Conservation (phyloP, 768 basidiomycete genomes). For the Hygrophorus russula region DNA sequence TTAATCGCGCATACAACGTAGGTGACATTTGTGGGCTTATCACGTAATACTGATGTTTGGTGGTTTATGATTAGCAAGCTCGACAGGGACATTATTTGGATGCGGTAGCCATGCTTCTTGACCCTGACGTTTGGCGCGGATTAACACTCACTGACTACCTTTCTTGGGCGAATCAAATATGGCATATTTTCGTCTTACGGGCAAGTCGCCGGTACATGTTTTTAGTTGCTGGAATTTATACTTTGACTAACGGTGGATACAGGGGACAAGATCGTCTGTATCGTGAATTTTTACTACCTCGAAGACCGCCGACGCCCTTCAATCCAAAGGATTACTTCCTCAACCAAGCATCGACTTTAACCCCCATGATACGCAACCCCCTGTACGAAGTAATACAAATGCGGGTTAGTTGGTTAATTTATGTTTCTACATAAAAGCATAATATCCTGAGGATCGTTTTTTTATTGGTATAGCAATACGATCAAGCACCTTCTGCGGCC, state of each 20-base stretch:
- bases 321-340: conserved; percentile 48
- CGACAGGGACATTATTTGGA: conserved; percentile 58
- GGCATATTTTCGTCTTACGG: conserved; percentile 64
- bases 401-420: conserved; percentile 26
- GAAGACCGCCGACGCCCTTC: conserved; percentile 44
- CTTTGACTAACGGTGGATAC: conserved; percentile 1
- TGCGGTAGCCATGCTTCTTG: conserved; percentile 50
- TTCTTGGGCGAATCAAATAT: conserved; percentile 67
- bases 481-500: conserved; percentile 49
- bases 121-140: conserved; percentile 60
- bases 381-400: conserved; percentile 35
- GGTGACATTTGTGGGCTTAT: background rate
- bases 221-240: background rate
- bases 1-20: conserved; percentile 66
- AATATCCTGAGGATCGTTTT: conserved; percentile 2
- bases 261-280: conserved; percentile 60
- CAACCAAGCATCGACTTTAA: conserved; percentile 25
- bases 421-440: background rate
- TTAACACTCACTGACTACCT: conserved; percentile 53
- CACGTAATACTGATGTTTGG: conserved; percentile 6
- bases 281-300: conserved; percentile 52
- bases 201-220: conserved; percentile 52
- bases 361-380: conserved; percentile 30
- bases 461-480: conserved; percentile 35
- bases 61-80: conserved; percentile 33